Percentiles rank a stretch among this genome's conserved stretches.
Evolutionary conservation across 1,284 basidiomycete species (phyloP).

Genomic region (Macrocybe sp.): DNA sequence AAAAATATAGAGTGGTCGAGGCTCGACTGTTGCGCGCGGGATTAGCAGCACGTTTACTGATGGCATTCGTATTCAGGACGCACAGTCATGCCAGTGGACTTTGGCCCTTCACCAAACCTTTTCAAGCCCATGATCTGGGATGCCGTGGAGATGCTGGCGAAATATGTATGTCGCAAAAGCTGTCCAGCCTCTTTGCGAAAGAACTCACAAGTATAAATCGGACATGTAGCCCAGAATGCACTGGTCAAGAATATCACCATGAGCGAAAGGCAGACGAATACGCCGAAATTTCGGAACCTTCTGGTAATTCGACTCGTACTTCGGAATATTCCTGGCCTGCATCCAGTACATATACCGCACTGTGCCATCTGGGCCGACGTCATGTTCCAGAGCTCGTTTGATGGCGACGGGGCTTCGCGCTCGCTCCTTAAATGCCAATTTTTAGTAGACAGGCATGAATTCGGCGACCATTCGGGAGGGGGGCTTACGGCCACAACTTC

Average conservation of each 20-base stretch:
- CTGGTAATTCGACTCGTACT: conserved; percentile 70
- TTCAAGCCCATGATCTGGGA: conserved; percentile 64
- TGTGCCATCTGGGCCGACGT: conserved; percentile 40
- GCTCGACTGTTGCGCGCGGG: conserved; percentile 49
- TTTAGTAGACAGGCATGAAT: conserved; percentile 4
- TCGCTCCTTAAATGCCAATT: conserved; percentile 47
- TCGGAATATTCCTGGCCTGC: conserved; percentile 62
- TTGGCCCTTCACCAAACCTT: conserved; percentile 39
- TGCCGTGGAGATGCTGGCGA: conserved; percentile 59
- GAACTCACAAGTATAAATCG: conserved; percentile 72
- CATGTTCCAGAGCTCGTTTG: conserved; percentile 41
- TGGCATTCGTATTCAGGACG: conserved; percentile 19
- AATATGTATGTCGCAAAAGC: conserved; percentile 1
- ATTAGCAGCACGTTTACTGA: neutral
- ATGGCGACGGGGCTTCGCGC: conserved; percentile 65
- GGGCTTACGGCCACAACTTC: conserved; percentile 39
- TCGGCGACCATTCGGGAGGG: too few species aligned
- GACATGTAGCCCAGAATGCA: conserved; percentile 86
- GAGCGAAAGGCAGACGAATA: neutral
- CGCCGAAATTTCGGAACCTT: conserved; percentile 47
- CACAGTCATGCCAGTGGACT: conserved; percentile 68
- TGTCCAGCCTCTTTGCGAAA: neutral
- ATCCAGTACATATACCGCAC: conserved; percentile 75
- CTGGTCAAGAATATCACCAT: conserved; percentile 31
- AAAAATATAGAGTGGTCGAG: conserved; percentile 86